Evolutionary conservation across 768 basidiomycete genomes (phyloP), one percentile per base, ranked within the genome.

Genomic region (Lactarius hengduanensis): DNA sequence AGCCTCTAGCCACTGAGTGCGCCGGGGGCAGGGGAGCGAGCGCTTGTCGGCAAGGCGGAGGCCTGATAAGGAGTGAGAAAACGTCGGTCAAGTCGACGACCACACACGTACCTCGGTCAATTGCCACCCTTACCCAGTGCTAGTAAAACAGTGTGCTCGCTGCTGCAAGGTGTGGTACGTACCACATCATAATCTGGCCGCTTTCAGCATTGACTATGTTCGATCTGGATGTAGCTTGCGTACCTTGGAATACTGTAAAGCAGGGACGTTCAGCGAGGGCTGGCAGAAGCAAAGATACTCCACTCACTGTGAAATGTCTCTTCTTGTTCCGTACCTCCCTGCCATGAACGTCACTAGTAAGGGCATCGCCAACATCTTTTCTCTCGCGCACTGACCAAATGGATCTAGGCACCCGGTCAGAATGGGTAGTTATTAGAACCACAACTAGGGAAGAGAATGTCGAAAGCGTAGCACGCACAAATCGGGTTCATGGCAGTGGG

Each of bases 21-120:
- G 85, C 16, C 82, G 82, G 0, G 90, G 91, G 73, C 91, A 92
- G 7, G 96, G 96, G 3, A 99, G 81, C 0, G 92, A 94, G 20
- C 96, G 87, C 77, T 99, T 99, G 41, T 98, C 96, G 3, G 95
- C 93, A 28, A 99, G 83, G 11, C 96, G 91, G 6, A 98, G 81
- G 6, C 90, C 87, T 88, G 62, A 16, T 36, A 4, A 10, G 40
- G 26, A 11, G 20, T 38, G 18, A 59, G 16, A 55, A 47, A 56
- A 11, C 22, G 41, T 32, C 18, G 36, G 18, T 18, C 43, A 58
- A 57, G 53, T 53, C 13, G 26, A 18, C 15, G 28, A 3, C 47
- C 5, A 15, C 45, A 60, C 4, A 61, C 72, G 30, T 70, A 80
- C 95, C 96, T 80, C 96, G 82, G 72, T 98, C 96, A 63, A 98